Evolutionary conservation across 352 stramenopile genomes (phyloP), one percentile per base, ranked within the genome.

Genomic region (Pythium utonaiense): DNA sequence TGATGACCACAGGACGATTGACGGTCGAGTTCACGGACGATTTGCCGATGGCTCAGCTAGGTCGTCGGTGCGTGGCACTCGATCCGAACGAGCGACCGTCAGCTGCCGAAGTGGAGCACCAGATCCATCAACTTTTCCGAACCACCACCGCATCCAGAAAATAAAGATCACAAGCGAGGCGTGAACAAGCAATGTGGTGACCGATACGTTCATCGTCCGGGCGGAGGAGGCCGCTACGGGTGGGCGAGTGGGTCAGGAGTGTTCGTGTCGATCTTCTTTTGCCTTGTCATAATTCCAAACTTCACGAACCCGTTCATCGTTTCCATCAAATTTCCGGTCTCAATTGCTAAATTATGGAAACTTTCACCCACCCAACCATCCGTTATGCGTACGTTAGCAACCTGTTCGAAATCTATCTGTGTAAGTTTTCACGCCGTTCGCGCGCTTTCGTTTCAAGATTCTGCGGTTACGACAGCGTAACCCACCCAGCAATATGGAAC

Each of bases 21-120:
- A 27, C 19, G 16, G 56, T 64, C n/a, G 25, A 64, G 55, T 69
- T 69, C 34, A 56, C 50, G 13, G 17, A 40, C 21, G 24, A 31
- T 9, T 60, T 33, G 22, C 30, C 16, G 3, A 45, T 65, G 28
- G 49, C 41, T 1, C 50, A 56, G 33, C 42, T 65, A 17, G 62
- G 48, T 6, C 42, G 47, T 6, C 27, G 28, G 13, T 66, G 59
- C n/a, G 59, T 66, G 16, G 30, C 41, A 8, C 45, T 67, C n/a
- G 53, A 67, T 53, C 44, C 60, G 9, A 16, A 28, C 7, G 33
- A 53, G 21, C 60, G 60, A 21, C 60, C 60, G 7, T 61, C 42
- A n/a, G 53, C 60, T 5, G 52, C 51, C 5, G 59, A 60, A 22
- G 27, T 60, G 30, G 42, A 57, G 33, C 52, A 66, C 45, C 44